Evolutionary conservation across 2,329 filamentous ascomycete species (phyloP), one percentile per base, ranked within the genome.

Genomic region (Fusarium metavorans): DNA sequence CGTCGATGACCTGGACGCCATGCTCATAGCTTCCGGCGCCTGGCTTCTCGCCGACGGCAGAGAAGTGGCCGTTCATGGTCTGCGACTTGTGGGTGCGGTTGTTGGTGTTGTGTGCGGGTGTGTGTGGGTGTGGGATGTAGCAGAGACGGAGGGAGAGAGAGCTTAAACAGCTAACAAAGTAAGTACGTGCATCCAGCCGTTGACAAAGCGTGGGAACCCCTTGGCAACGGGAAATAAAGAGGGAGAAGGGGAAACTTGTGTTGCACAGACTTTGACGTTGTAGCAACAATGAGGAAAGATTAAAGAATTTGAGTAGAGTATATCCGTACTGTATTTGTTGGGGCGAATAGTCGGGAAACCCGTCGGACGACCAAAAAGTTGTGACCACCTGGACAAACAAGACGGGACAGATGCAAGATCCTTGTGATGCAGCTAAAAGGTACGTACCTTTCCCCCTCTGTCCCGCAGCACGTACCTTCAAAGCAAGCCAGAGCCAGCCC

Each of bases 1-100:
- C 84, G 82, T 98, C 95, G 81, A 99, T 94, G 78, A 99, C 95
- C 85, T 99, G 97, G 81, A 98, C 94, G 81, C 97, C 97, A 89
- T 98, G 94, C 81, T 95, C 94, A 83, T 96, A 98, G 75, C 91
- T 88, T 81, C 90, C 88, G 77, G 88, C 87, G 73, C 87, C 85
- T 80, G 90, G 88, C 85, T 88, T 87, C 71, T 92, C 88, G 86
- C 92, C 92, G 82, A 94, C 91, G 65, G 90, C 87, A 78, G 93
- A 92, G 84, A 96, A 95, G 83, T 96, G 93, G 82, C 93, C 92
- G 85, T 97, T 97, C 91, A 95, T 92, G 76, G 71, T 83, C 45
- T 68, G 82, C 75, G 78, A 69, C 68, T 65, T 71, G 66, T 39
- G 48, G 62, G 65, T 72, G 65, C 60, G 65, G 45, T 10, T 50